Percentiles rank a stretch among this genome's conserved stretches.
These are phyloP conservation scores for Scedosporium aurantiacum DNA, from an alignment of 2,329 filamentous ascomycete genomes.

Conservation along the genomic window DNA sequence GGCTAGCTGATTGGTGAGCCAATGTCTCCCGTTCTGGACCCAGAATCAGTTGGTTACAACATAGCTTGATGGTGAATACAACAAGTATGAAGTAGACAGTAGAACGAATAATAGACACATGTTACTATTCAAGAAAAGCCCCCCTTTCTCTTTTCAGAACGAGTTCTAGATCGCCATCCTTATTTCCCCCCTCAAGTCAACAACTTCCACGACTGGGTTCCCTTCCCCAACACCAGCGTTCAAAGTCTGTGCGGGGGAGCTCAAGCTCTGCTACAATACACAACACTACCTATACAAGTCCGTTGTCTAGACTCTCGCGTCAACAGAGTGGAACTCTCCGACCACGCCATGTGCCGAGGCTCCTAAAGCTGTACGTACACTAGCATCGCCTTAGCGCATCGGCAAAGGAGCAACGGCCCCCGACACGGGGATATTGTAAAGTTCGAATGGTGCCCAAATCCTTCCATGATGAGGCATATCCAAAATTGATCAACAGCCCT, in stretches of 20 bases:
- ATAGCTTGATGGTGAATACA: no score
- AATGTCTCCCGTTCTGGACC: constrained; percentile 1
- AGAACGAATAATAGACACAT: no score
- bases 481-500: not conserved
- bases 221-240: no score
- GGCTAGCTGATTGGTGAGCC: constrained; percentile 2
- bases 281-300: no score
- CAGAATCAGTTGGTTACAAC: not conserved
- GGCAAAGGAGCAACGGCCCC: not conserved
- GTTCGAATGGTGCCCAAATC: not conserved
- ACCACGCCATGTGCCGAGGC: not conserved
- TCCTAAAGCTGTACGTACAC: not conserved
- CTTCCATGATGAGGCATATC: not conserved
- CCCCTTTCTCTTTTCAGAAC: no score
- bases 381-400: not conserved
- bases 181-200: no score
- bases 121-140: no score
- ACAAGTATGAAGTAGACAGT: no score
- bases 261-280: not conserved
- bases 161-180: no score
- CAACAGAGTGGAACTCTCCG: not conserved
- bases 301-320: not conserved
- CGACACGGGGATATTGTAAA: not conserved
- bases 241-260: not conserved
- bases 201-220: no score